phyloP scores from a whole-genome alignment of 306 rosid genomes.

The Cicer bijugum region DNA sequence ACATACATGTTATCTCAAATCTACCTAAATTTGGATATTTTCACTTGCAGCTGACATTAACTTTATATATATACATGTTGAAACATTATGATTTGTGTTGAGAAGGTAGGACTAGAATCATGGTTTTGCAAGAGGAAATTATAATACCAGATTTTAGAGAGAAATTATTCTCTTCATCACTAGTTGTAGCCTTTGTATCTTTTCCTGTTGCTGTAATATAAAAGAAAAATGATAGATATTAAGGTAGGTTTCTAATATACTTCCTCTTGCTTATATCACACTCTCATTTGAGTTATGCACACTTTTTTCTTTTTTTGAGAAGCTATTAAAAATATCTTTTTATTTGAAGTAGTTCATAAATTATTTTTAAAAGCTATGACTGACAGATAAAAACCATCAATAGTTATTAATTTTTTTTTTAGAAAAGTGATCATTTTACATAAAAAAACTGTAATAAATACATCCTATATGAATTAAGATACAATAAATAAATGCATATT shows the following conservation, averaged over 20 bases:
- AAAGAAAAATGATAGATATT: constrained; percentile 17
- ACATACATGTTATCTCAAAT: background rate
- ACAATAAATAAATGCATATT: too few species aligned
- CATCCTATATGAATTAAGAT: too few species aligned
- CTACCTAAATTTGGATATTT: background rate
- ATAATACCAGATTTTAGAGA: constrained; percentile 41
- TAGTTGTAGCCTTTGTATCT: constrained; percentile 3
- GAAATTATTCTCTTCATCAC: constrained; percentile 48
- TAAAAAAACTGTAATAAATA: too few species aligned
- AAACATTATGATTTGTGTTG: constrained; percentile 14
- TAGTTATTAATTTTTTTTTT: too few species aligned
- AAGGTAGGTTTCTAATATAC: constrained; percentile 8
- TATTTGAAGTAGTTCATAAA: too few species aligned
- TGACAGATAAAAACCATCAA: too few species aligned
- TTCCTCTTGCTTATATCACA: background rate
- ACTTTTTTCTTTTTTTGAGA: too few species aligned
- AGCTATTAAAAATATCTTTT: too few species aligned
- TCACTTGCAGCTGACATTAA: background rate
- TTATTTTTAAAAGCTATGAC: too few species aligned
- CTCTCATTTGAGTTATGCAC: too few species aligned
- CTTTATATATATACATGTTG: constrained; percentile 8
- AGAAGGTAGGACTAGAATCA: background rate
- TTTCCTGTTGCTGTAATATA: constrained; percentile 46
- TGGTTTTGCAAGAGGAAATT: constrained; percentile 5
- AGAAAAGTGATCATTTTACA: too few species aligned